Percentiles rank a stretch among this genome's conserved stretches.
Evolutionary conservation across 2,329 filamentous ascomycete genomes (phyloP).

Genomic region (Colletotrichum lini): DNA sequence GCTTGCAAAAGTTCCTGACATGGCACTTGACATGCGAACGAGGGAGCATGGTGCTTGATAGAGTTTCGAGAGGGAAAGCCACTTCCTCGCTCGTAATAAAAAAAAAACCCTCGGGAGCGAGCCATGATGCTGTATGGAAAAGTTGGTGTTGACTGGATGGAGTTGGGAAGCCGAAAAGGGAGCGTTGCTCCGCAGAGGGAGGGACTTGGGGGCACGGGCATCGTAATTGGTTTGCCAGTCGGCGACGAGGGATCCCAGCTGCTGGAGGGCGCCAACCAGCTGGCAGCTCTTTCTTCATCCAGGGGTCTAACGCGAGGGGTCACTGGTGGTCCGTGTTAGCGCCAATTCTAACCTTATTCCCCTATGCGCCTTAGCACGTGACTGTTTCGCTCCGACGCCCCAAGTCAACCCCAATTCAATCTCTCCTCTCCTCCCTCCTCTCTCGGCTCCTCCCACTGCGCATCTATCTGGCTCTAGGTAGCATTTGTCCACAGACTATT

Average conservation of each 20-base stretch:
- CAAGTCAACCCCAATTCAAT: neutral
- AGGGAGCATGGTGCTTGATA: neutral
- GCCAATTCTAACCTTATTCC: conserved; percentile 36
- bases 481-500: too few species aligned
- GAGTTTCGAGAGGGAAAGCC: neutral
- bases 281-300: neutral
- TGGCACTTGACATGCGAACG: neutral
- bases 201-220: neutral
- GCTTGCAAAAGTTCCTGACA: conserved; percentile 20
- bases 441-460: neutral
- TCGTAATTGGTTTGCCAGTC: neutral
- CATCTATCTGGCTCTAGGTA: neutral
- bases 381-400: neutral
- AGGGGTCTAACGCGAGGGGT: neutral
- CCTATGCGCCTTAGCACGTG: conserved; percentile 20
- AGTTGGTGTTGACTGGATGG: neutral
- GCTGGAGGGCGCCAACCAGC: neutral
- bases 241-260: neutral
- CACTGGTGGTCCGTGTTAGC: conserved; percentile 9
- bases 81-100: neutral
- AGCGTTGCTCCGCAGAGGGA: neutral
- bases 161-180: neutral
- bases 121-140: neutral
- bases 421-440: neutral
- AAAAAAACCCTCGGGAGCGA: neutral